A percentile compares a stretch with the other conserved stretches of the same genome.
Evolutionary conservation across 1,284 basidiomycete species (phyloP).

Genomic region (Fomitopsis schrenkii): DNA sequence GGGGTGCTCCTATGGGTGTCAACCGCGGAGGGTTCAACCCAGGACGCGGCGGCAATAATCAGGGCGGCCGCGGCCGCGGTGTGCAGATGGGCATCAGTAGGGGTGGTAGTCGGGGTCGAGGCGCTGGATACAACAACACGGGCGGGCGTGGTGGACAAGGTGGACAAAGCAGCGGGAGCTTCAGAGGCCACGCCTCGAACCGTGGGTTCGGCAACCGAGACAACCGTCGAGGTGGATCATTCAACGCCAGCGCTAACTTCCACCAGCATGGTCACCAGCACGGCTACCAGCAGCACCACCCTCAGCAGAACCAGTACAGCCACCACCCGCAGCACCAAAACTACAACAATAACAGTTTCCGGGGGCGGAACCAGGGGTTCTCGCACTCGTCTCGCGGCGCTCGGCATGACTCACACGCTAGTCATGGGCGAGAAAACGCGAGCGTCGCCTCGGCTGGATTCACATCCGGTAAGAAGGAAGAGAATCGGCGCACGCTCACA

Average conservation of each 20-base stretch:
- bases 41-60: constrained; percentile 25
- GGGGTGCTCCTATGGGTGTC: constrained; percentile 36
- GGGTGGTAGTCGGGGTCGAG: constrained; percentile 37
- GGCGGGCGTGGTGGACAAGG: constrained; percentile 32
- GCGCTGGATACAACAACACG: constrained; percentile 38
- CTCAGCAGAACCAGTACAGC: constrained; percentile 20
- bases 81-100: constrained; percentile 42
- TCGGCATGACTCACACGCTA: constrained; percentile 47
- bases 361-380: constrained; percentile 37
- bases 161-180: constrained; percentile 29
- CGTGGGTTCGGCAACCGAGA: constrained; percentile 61
- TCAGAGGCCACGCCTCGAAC: constrained; percentile 59
- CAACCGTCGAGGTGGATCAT: constrained; percentile 62
- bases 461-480: constrained; percentile 65
- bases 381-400: constrained; percentile 39
- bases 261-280: constrained; percentile 35
- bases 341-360: constrained; percentile 30
- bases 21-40: constrained; percentile 38
- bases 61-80: constrained; percentile 45
- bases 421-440: constrained; percentile 27
- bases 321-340: constrained; percentile 25
- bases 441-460: constrained; percentile 25
- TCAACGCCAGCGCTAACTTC: constrained; percentile 39
- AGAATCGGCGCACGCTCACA: constrained; percentile 83
- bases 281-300: constrained; percentile 19